Conservation (phyloP, 495 filamentous ascomycete genomes). For the Penicillium coprophilum region DNA sequence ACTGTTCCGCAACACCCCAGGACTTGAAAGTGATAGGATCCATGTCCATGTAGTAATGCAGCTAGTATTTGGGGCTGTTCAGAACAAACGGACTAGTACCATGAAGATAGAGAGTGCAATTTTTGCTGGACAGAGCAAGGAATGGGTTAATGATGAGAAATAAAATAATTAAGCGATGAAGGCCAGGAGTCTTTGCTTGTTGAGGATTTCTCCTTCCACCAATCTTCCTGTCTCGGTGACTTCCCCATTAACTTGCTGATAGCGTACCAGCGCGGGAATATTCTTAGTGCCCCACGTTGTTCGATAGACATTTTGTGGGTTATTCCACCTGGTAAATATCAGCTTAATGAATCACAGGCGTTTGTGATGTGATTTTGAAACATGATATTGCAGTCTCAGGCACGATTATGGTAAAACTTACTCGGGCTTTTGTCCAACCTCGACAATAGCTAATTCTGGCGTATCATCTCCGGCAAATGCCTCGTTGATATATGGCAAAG, state of each 20-base stretch:
- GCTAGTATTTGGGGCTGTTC: background rate
- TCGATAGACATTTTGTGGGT: conserved; percentile 31
- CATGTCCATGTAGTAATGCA: background rate
- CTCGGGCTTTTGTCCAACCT: conserved; percentile 33
- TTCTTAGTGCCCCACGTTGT: conserved; percentile 27
- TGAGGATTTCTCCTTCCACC: conserved; percentile 32
- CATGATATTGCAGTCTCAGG: background rate
- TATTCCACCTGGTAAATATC: conserved; percentile 27
- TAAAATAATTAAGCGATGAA: conserved; percentile 7
- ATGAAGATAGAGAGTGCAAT: background rate
- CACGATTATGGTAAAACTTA: conserved; percentile 14
- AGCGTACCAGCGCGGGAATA: conserved; percentile 32
- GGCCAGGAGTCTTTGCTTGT: conserved; percentile 21
- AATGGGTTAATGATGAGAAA: background rate
- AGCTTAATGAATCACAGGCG: background rate
- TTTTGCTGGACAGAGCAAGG: background rate
- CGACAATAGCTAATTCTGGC: conserved; percentile 25
- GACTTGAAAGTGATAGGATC: background rate
- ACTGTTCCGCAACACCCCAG: background rate
- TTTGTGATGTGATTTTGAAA: background rate
- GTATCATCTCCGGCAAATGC: conserved; percentile 23
- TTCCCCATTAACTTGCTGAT: conserved; percentile 28
- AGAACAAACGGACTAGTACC: background rate
- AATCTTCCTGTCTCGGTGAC: conserved; percentile 28
- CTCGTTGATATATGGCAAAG: conserved; percentile 25